Base-by-base conservation (phyloP, 2,329 filamentous ascomycete genomes). In the Cytospora chrysosperma region DNA sequence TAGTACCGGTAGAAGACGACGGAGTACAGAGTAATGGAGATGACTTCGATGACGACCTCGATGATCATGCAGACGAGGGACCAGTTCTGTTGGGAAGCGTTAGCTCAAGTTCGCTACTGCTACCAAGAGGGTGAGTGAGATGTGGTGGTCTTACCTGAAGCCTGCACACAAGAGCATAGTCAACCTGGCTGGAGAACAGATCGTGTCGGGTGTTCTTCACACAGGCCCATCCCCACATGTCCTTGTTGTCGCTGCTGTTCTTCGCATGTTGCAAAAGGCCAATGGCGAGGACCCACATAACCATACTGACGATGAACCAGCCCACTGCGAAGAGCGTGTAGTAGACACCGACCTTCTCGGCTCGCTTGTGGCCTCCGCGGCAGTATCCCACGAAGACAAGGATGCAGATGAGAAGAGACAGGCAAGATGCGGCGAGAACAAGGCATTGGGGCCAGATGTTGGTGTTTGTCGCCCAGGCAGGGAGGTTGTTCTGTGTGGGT, bases 151-250 rank as follows among this genome's bases (percentile, higher is more conserved):
- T 77, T 79, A 90, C 88, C 81, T 91, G 88, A 72, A 99, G 86
- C 71, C 94, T 90, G 81, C 95, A 99, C 69, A 98, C 85, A 57
- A 99, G 88, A 28, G 87, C 87, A 77, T 98, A 99, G 77, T 95
- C 84, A 70, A 99, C 85, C 71, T 95, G 88, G 62, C 93, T 82
- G 66, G 86, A 74, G 75, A 94, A 98, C 59, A 97, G 79, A 57
- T 92, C 78, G 61, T 88, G 81, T 66, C 94, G 88, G 68, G 88
- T 87, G 76, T 97, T 98, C 72, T 96, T 85, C 63, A 93, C 89
- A 76, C 95, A 99, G n/a, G 92, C 87, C 95, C 95, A 99, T 65
- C 94, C 93, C 95, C 95, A 99, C 77, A 99, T 86, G 76, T 99
- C 95, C 76, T 97, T 87, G 72, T 90, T 91, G 68, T 86, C 79